Evolutionary conservation across 768 basidiomycete genomes (phyloP).

Genomic region (Trametes villosa): DNA sequence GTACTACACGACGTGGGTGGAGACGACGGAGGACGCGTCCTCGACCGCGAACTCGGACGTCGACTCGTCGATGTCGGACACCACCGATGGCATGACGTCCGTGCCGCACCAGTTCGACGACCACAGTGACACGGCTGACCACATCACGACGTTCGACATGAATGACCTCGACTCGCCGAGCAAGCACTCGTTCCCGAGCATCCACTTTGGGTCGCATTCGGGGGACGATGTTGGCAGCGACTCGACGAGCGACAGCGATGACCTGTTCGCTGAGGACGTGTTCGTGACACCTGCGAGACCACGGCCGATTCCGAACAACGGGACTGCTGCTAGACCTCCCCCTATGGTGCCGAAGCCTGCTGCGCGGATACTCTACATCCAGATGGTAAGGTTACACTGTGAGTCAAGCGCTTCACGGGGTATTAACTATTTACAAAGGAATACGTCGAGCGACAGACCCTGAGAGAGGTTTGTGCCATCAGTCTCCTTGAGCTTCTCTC

Average conservation of each 20-base stretch:
- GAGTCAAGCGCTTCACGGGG: background rate
- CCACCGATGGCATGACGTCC: constrained; percentile 57
- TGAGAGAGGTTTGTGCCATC: constrained; percentile 66
- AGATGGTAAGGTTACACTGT: constrained; percentile 69
- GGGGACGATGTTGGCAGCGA: constrained; percentile 37
- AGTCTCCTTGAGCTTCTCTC: background rate
- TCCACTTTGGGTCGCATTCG: constrained; percentile 66
- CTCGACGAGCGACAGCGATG: constrained; percentile 47
- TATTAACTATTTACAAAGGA: constrained; percentile 53
- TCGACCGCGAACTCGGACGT: constrained; percentile 48
- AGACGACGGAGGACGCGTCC: constrained; percentile 57
- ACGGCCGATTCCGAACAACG: constrained; percentile 9
- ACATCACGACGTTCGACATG: constrained; percentile 63
- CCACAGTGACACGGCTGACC: constrained; percentile 41
- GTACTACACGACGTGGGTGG: constrained; percentile 92
- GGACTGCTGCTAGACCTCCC: constrained; percentile 31
- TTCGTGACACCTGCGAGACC: constrained; percentile 24
- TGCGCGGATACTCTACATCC: constrained; percentile 81
- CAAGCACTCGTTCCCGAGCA: constrained; percentile 79
- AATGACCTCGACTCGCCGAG: constrained; percentile 61
- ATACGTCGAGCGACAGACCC: constrained; percentile 88
- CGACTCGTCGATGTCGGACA: constrained; percentile 33
- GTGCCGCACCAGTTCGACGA: constrained; percentile 50
- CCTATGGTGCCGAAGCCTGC: constrained; percentile 23
- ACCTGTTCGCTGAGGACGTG: constrained; percentile 28